These are phyloP conservation scores for Magnusiomyces fungicola DNA, from an alignment of 1,139 yeast genomes.

Conservation along the genomic window DNA sequence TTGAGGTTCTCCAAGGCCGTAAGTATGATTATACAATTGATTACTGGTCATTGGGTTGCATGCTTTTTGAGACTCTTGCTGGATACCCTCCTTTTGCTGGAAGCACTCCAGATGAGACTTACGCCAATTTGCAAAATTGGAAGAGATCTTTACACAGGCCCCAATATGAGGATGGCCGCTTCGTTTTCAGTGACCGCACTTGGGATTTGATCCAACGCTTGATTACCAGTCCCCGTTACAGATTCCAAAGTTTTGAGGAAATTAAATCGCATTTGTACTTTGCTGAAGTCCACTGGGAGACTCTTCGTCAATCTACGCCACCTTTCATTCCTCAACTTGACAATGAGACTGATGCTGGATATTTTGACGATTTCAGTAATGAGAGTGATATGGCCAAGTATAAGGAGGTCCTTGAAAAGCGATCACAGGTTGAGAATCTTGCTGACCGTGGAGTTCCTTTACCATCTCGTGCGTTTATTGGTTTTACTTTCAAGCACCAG, in stretches of 20 bases:
- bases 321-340: conserved; percentile 97
- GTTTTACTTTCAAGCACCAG: conserved; percentile 87
- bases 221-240: conserved; percentile 69
- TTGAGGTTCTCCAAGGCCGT: conserved; percentile 91
- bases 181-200: conserved; percentile 91
- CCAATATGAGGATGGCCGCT: conserved; percentile 82
- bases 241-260: conserved; percentile 74
- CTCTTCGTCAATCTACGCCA: conserved; percentile 57
- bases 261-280: conserved; percentile 76
- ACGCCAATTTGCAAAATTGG: conserved; percentile 91
- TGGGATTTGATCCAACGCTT: conserved; percentile 77
- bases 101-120: conserved; percentile 87
- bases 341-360: conserved; percentile 96
- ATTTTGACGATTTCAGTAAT: conserved; percentile 94
- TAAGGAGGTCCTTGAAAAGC: conserved; percentile 91
- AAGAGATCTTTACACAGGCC: conserved; percentile 83
- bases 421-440: conserved; percentile 73
- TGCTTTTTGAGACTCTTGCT: conserved; percentile 82
- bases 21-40: conserved; percentile 94
- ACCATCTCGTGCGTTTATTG: conserved; percentile 70
- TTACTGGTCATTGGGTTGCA: conserved; percentile 98
- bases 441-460: conserved; percentile 56
- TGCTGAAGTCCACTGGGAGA: conserved; percentile 71
- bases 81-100: conserved; percentile 98
- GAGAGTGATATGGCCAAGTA: conserved; percentile 97